Evolutionary conservation across 257 asterid species (phyloP).

Genomic region (Przewalskia tangutica): DNA sequence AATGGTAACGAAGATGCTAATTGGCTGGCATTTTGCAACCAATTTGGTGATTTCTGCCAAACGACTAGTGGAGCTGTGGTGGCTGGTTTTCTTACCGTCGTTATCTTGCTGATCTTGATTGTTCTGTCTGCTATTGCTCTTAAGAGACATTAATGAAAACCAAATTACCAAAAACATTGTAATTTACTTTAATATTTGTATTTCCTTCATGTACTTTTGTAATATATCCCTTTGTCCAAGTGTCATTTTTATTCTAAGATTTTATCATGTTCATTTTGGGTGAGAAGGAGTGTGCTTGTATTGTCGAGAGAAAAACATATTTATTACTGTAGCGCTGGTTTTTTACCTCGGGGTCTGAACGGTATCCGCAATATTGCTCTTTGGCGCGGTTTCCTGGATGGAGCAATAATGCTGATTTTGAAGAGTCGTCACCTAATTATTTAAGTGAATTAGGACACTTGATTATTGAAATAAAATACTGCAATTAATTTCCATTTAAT

Average conservation of each 20-base stretch:
- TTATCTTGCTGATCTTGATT: conserved; percentile 27
- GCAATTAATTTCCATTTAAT: no score
- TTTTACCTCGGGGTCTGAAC: no score
- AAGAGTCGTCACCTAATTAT: no score
- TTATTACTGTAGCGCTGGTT: no score
- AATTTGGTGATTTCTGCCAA: conserved; percentile 48
- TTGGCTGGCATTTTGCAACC: conserved; percentile 64
- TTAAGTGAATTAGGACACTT: no score
- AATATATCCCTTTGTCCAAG: neutral
- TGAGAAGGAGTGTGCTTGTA: neutral
- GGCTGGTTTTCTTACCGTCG: conserved; percentile 41
- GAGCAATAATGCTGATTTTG: no score
- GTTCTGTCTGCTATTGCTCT: conserved; percentile 52
- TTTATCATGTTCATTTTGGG: neutral
- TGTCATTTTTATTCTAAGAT: neutral
- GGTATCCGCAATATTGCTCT: no score
- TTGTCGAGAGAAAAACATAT: no score
- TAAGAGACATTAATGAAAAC: conserved; percentile 16
- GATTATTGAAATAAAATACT: no score
- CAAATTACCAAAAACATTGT: neutral
- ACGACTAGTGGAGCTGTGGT: conserved; percentile 43
- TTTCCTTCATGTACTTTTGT: neutral
- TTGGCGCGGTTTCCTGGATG: no score
- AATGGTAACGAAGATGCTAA: conserved; percentile 54
- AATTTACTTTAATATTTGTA: neutral